These are phyloP conservation scores for Nicotiana undulata DNA, from an alignment of 257 asterid genomes.

Conservation along the genomic window DNA sequence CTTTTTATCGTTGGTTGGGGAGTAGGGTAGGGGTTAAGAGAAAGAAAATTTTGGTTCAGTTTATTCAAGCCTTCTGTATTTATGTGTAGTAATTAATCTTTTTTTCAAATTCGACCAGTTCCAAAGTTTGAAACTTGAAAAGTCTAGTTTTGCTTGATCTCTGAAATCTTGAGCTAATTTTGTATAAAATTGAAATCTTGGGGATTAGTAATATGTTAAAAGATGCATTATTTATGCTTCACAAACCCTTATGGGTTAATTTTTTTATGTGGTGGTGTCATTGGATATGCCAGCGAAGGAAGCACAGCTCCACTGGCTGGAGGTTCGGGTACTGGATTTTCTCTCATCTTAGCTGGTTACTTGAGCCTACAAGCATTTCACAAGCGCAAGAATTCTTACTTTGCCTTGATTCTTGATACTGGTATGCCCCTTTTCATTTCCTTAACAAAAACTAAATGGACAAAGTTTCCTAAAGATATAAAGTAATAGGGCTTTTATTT, in stretches of 20 bases:
- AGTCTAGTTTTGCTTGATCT: neutral
- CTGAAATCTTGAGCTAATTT: neutral
- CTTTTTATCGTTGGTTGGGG: no score
- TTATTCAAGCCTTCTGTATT: no score
- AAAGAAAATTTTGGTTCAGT: no score
- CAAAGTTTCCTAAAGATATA: neutral
- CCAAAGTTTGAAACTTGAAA: neutral
- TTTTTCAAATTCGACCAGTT: no score
- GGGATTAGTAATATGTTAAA: slow-evolving; percentile 5
- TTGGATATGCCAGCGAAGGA: slow-evolving; percentile 73
- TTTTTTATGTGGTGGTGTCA: slow-evolving; percentile 63
- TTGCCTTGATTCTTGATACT: slow-evolving; percentile 67
- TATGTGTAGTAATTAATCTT: no score
- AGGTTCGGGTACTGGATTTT: slow-evolving; percentile 67
- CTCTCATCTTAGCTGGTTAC: slow-evolving; percentile 79
- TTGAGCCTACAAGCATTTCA: slow-evolving; percentile 86
- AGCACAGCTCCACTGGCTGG: slow-evolving; percentile 84
- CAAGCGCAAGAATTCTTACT: slow-evolving; percentile 69
- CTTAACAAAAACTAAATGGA: neutral
- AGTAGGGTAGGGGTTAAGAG: no score
- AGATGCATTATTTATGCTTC: slow-evolving; percentile 98
- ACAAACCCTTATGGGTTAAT: slow-evolving; percentile 90
- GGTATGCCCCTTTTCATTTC: slow-evolving; percentile 35
- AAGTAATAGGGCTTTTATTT: neutral
- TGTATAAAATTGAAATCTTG: slow-evolving; percentile 3